Conservation (phyloP, 164 flowering plant species). For the Hamamelis virginiana region DNA sequence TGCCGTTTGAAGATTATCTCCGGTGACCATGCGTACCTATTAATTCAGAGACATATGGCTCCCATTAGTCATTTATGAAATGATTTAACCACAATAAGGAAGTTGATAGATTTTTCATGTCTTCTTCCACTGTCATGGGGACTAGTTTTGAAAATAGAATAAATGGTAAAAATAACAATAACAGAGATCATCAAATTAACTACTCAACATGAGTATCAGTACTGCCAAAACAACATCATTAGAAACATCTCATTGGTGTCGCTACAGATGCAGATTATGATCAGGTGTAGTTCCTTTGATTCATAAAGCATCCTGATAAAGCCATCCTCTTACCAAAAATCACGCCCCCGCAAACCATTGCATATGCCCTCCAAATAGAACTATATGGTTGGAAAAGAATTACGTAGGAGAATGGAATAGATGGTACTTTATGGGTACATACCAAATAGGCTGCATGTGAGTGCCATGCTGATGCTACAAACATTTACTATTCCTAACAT, state of each 20-base stretch:
- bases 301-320: not conserved
- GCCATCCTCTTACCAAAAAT: not conserved
- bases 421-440: not conserved
- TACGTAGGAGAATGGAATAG: not conserved
- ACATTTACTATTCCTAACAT: too few relatives aligned
- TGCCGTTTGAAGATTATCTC: constrained; percentile 55
- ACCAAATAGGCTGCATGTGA: not conserved
- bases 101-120: not conserved
- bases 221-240: not conserved
- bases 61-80: not conserved
- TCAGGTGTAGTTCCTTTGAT: not conserved
- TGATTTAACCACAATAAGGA: not conserved
- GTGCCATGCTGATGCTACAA: not conserved
- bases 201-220: not conserved
- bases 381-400: not conserved
- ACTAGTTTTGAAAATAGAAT: not conserved
- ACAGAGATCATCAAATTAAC: not conserved
- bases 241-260: not conserved
- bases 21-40: constrained; percentile 58
- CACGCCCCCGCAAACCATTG: not conserved
- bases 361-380: not conserved
- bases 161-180: not conserved
- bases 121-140: not conserved
- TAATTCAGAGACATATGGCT: not conserved
- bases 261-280: too few relatives aligned